Base-by-base conservation (phyloP, 768 basidiomycete species). In the Panaeolus cyanescens region DNA sequence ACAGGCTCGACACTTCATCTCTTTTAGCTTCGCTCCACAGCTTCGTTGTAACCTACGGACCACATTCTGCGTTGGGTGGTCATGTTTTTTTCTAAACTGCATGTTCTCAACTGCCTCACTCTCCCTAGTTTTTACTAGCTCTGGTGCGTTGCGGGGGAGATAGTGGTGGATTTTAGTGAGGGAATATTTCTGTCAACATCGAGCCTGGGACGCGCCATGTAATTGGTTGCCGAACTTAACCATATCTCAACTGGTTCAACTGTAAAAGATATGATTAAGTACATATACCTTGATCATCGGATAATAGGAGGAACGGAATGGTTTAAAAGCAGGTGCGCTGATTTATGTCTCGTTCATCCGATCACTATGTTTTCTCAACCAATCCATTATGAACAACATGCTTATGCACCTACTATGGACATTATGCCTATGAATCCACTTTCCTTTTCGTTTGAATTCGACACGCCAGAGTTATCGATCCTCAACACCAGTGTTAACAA, bases 211-310 rank as follows among this genome's bases (percentile, higher is more conserved):
- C 30, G 8, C 5, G n/a, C 12, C 19, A 42, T 42, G 22, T 42
- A 42, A 42, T 42, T 42, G 39, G n/a, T 20, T 17, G 9, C 39
- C 39, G 45, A 28, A 50, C 45, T 50, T 50, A 13, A 6, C 22
- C 45, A 50, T 50, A 25, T 50, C 45, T 50, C 45, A 50, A 50
- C 45, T 50, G 45, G 22, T 28, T 50, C 45, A 50, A n/a, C n/a
- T n/a, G n/a, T n/a, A n/a, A n/a, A n/a, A 50, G 28, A 50, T 50
- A 50, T 28, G 22, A 50, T 50, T 25, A n/a, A n/a, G n/a, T n/a
- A n/a, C n/a, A n/a, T n/a, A n/a, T n/a, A 6, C 45, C 45, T 50
- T 13, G 25, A 50, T 50, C 9, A 50, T 30, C 45, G 45, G 45
- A 22, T 28, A 50, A 22, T 7, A 50, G 45, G 12, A 13, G 25